Conservation (phyloP, 2,329 filamentous ascomycete species). For the Pseudogymnoascus sp. region DNA sequence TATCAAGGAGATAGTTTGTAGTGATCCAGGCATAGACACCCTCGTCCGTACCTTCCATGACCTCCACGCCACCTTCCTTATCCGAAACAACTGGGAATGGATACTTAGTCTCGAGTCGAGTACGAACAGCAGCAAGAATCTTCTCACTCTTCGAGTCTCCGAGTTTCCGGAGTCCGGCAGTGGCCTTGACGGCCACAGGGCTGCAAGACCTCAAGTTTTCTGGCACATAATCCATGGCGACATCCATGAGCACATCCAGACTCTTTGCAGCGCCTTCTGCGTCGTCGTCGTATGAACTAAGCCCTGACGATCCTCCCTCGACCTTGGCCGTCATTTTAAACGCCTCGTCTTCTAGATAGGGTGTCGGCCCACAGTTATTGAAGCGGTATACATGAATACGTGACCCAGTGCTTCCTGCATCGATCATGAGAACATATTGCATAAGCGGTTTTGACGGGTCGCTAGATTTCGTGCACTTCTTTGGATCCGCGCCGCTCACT, state of each 20-base stretch:
- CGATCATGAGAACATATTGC: conserved; percentile 98
- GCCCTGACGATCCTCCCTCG: conserved; percentile 54
- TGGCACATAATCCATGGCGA: conserved; percentile 76
- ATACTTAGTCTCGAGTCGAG: conserved; percentile 76
- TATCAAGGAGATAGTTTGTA: conserved; percentile 94
- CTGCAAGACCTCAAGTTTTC: conserved; percentile 86
- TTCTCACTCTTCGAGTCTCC: conserved; percentile 71
- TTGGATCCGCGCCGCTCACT: conserved; percentile 44
- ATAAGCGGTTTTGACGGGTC: conserved; percentile 87
- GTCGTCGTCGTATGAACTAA: conserved; percentile 83
- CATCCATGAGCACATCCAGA: conserved; percentile 78
- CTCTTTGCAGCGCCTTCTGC: conserved; percentile 82
- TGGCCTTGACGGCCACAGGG: conserved; percentile 95
- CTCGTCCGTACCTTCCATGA: conserved; percentile 97
- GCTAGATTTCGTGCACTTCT: conserved; percentile 73
- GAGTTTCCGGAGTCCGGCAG: conserved; percentile 82
- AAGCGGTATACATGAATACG: conserved; percentile 98
- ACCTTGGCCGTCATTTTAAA: conserved; percentile 91
- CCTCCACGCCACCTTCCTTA: conserved; percentile 79
- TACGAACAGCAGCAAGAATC: conserved; percentile 78
- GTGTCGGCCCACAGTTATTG: conserved; percentile 96
- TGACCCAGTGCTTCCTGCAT: conserved; percentile 94
- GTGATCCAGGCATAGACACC: conserved; percentile 99
- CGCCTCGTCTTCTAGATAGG: conserved; percentile 83
- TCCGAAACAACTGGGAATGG: conserved; percentile 89